Evolutionary conservation across 2,329 filamentous ascomycete species (phyloP), one percentile per base, ranked within the genome.

Genomic region (Sporothrix phasma): DNA sequence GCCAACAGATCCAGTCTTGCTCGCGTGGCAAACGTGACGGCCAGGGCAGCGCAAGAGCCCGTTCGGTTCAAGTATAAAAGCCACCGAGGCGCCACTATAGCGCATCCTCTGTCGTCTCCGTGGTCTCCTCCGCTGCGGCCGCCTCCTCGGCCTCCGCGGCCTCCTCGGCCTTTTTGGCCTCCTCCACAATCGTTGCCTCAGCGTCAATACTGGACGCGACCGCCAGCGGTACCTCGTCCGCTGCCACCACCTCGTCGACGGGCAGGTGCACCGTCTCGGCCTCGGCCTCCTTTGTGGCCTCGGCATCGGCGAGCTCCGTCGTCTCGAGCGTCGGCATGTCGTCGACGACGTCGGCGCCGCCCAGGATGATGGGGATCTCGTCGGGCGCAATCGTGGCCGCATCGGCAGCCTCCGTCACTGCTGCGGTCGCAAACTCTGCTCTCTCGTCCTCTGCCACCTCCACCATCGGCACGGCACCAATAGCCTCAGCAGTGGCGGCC

Each of bases 331-430:
- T 39, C 19, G 45, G 49, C 24, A 45, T 22, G 11, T 51, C 58
- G 24, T 64, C 62, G 17, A 53, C 46, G 6, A 61, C 43, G 5
- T 51, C 69, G 1, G 68, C 67, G 39, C 73, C 72, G 7, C 67
- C 70, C 37, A 68, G 59, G 3, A 72, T 63, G 10, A 75, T 67
- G 0, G 77, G 72, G 0, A 72, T 74, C 64, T 77, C 75, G 41
- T 72, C 73, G 7, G 65, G 65, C 2, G 62, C 59, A 7, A 66
- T 37, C 3, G 62, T 66, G 3, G 37, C 65, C 10, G 62, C 29
- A 17, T 49, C 46, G 11, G 64, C 46, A 5, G 43, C 17, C 13
- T 62, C 60, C 22, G 26, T 24, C 4, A 49, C 58, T 4, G 58
- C 58, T 7, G 39, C 56, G n/a, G 54, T 34, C 22, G 53, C 31